These are phyloP conservation scores for Prunus mongolica DNA, from an alignment of 306 rosid species.

Conservation along the genomic window DNA sequence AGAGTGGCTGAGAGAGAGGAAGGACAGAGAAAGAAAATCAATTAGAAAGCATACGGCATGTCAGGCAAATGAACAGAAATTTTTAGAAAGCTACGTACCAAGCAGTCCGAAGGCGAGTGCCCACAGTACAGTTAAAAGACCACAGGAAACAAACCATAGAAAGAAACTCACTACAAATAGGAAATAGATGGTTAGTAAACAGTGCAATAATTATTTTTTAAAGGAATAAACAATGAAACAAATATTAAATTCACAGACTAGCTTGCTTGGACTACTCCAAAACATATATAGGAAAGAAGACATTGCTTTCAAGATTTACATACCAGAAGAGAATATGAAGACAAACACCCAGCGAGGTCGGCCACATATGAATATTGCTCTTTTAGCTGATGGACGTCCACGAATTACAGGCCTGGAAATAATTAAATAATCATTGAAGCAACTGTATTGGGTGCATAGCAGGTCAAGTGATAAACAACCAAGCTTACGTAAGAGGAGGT, in stretches of 20 bases:
- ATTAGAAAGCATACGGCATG: conserved; percentile 10
- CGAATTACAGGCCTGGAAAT: conserved; percentile 94
- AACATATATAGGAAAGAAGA: conserved; percentile 12
- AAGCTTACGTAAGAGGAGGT: conserved; percentile 91
- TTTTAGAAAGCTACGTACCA: conserved; percentile 42
- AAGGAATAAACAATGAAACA: neutral
- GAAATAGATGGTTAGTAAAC: neutral
- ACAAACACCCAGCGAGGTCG: conserved; percentile 94
- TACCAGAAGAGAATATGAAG: conserved; percentile 73
- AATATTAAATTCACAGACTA: neutral
- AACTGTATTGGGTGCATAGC: conserved; percentile 1
- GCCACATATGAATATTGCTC: conserved; percentile 84
- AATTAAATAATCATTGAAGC: conserved; percentile 21
- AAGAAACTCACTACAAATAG: conserved; percentile 60
- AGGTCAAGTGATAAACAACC: conserved; percentile 16
- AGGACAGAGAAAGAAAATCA: conserved; percentile 4
- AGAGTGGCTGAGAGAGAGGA: conserved; percentile 55
- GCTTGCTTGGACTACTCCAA: conserved; percentile 5
- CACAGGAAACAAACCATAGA: conserved; percentile 87
- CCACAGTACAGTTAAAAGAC: conserved; percentile 76
- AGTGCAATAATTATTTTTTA: neutral
- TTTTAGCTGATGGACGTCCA: conserved; percentile 93
- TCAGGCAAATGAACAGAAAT: neutral
- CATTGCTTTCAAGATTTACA: conserved; percentile 10
- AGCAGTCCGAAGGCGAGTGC: conserved; percentile 81